phyloP scores from a whole-genome alignment of 257 asterid species.

The Nicotiana noctiflora region DNA sequence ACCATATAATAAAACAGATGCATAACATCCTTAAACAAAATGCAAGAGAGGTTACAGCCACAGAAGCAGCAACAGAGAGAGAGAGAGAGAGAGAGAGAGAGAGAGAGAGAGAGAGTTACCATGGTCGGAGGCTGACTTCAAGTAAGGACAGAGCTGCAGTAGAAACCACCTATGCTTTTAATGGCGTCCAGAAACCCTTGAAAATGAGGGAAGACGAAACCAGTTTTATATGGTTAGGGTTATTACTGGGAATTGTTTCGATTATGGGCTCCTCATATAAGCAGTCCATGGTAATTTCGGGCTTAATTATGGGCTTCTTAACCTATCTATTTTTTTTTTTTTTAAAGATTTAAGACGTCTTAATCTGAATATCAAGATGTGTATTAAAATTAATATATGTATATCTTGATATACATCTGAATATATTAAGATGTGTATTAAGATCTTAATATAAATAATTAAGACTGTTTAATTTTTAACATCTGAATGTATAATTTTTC shows the following conservation, averaged over 20 bases:
- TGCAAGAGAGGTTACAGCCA: not conserved
- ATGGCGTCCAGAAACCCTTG: not conserved
- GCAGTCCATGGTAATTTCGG: not conserved
- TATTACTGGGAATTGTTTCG: not conserved
- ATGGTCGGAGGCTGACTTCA: not conserved
- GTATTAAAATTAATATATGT: too few relatives aligned
- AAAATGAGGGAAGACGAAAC: not conserved
- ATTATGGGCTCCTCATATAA: not conserved
- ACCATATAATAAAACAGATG: too few relatives aligned
- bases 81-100: not conserved
- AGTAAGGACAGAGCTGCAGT: not conserved
- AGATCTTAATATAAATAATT: too few relatives aligned
- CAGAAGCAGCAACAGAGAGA: not conserved
- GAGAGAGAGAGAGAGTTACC: not conserved
- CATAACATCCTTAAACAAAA: too few relatives aligned
- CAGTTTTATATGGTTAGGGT: not conserved
- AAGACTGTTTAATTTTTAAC: too few relatives aligned
- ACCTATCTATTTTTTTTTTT: too few relatives aligned
- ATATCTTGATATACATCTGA: too few relatives aligned
- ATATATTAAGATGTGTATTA: too few relatives aligned
- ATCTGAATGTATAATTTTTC: too few relatives aligned
- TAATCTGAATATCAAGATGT: too few relatives aligned
- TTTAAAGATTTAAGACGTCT: too few relatives aligned
- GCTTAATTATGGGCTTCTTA: not conserved
- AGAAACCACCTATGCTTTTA: not conserved